phyloP scores from a whole-genome alignment of 2,329 filamentous ascomycete genomes.

The Penicillium crustosum region DNA sequence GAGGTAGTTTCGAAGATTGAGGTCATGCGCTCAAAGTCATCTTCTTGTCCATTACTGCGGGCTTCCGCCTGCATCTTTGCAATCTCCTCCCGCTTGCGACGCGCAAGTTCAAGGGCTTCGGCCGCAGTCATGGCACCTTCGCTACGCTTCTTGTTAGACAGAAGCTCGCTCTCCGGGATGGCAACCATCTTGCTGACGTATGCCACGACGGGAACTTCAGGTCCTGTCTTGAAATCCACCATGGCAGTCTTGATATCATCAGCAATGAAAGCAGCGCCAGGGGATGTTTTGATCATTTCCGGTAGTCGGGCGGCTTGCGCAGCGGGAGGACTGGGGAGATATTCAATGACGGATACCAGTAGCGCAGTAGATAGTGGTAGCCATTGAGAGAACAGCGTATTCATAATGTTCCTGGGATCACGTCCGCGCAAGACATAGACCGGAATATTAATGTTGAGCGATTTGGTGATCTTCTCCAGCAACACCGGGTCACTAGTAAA shows the following conservation, averaged over 20 bases:
- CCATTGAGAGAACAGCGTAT: constrained; percentile 84
- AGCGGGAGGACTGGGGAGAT: constrained; percentile 75
- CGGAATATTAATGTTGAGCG: constrained; percentile 77
- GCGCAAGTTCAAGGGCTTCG: constrained; percentile 82
- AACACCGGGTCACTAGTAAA: constrained; percentile 66
- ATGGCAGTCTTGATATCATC: constrained; percentile 73
- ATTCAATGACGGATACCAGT: constrained; percentile 90
- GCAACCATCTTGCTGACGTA: constrained; percentile 99
- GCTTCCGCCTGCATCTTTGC: constrained; percentile 70
- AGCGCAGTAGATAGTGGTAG: constrained; percentile 88
- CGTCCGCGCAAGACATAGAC: constrained; percentile 80
- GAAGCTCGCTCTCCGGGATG: constrained; percentile 85
- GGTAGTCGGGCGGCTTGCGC: constrained; percentile 82
- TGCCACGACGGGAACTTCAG: constrained; percentile 77
- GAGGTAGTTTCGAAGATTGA: constrained; percentile 62
- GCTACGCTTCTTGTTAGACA: constrained; percentile 73
- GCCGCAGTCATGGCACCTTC: constrained; percentile 75
- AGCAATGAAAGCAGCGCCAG: constrained; percentile 71
- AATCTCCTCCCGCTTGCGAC: constrained; percentile 86
- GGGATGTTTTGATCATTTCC: constrained; percentile 74
- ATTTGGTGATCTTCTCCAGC: constrained; percentile 93
- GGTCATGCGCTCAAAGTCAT: constrained; percentile 58
- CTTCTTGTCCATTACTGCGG: constrained; percentile 37
- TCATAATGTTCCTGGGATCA: constrained; percentile 80
- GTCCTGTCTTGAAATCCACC: constrained; percentile 70